Conservation (phyloP, 495 filamentous ascomycete genomes). For the Neurospora tetraspora region DNA sequence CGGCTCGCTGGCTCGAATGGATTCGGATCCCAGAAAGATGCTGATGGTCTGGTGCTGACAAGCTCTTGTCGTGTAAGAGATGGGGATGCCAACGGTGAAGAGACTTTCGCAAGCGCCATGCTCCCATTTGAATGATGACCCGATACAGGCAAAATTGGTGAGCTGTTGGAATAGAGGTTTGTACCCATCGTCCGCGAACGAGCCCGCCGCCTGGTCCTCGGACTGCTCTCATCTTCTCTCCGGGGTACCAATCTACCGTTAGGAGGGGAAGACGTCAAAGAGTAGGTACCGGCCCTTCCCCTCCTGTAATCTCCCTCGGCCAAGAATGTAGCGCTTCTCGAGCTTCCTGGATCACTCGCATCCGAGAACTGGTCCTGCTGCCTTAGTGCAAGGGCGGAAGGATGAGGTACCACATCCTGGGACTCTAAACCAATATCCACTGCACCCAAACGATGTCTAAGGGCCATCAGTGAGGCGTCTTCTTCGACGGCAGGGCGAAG, state of each 20-base stretch:
- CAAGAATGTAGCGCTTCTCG: constrained; percentile 29
- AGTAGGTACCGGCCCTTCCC: constrained; percentile 19
- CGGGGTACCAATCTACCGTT: constrained; percentile 14
- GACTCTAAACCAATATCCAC: background rate
- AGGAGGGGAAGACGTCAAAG: constrained; percentile 19
- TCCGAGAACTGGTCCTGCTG: constrained; percentile 10
- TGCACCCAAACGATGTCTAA: background rate
- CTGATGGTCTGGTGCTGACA: constrained; percentile 9
- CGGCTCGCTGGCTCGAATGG: constrained; percentile 17
- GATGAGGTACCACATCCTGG: background rate
- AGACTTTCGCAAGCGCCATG: constrained; percentile 13
- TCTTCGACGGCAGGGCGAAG: background rate
- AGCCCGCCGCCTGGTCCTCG: constrained; percentile 7
- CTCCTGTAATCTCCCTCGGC: constrained; percentile 11
- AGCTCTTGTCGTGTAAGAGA: constrained; percentile 12
- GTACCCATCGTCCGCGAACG: constrained; percentile 15
- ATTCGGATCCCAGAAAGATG: constrained; percentile 19
- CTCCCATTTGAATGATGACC: constrained; percentile 5
- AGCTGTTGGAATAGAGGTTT: constrained; percentile 9
- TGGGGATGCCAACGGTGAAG: constrained; percentile 8
- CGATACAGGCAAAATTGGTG: background rate
- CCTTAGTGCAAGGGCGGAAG: background rate
- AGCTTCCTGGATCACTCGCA: constrained; percentile 10
- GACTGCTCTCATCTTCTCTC: constrained; percentile 7
- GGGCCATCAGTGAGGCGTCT: background rate